Evolutionary conservation across 768 basidiomycete species (phyloP), one percentile per base, ranked within the genome.

Genomic region (Termitomyces sp.): DNA sequence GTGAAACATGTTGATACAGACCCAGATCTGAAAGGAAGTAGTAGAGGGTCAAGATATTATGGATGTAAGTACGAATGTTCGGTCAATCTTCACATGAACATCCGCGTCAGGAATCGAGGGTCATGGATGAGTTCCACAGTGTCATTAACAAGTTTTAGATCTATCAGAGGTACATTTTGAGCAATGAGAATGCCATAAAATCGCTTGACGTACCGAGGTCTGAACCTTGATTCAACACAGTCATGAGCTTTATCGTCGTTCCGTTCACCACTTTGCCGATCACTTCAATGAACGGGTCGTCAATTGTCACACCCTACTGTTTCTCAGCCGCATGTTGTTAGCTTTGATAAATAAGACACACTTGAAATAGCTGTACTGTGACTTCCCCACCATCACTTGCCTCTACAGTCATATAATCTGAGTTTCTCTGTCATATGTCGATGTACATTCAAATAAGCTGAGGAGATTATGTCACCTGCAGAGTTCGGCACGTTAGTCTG

Each of bases 331-430:
- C 22, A 47, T 9, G 10, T 43, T 50, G 36, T 47, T 45, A 14
- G 45, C 16, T 53, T 63, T 38, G 49, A 58, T 24, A 33, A 40
- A 59, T 8, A n/a, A 6, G 30, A 56, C 73, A 64, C 49, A 84
- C 85, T 57, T 68, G 61, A 4, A 62, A 60, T n/a, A 82, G 63
- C 14, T 66, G 64, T 20, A 87, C 70, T 24, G 70, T 72, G 7
- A 88, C 82, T 66, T 90, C 74, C 0, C 82, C 85, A 1, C 84
- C 86, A 64, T 92, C 91, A 45, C 78, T 77, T 0, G 88, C 81
- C 59, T 85, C 77, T 13, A 92, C 85, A 3, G 81, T 77, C 13
- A 83, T 79, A 3, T 69, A 68, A 14, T 77, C 77, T 18, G 75
- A 75, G 35, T 79, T 80, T 47, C 71, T 66, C 77, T 78, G 16